A percentile compares a stretch with the other conserved stretches of the same genome.
Conservation (phyloP, 805 yeast genomes). For the Candida arabinofermentans region DNA sequence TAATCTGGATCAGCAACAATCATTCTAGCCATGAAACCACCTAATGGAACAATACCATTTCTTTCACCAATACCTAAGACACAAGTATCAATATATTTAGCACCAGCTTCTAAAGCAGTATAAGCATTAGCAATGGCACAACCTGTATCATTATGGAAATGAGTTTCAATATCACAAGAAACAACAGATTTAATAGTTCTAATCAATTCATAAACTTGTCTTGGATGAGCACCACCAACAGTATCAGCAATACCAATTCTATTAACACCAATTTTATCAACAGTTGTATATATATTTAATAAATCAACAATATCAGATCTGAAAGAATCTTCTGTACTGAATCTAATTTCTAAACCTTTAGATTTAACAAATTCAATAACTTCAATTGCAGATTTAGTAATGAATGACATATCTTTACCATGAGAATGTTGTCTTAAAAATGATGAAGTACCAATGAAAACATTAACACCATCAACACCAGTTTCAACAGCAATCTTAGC, state of each 20-base stretch:
- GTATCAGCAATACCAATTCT: conserved; percentile 64
- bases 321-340: conserved; percentile 56
- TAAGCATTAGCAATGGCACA: conserved; percentile 63
- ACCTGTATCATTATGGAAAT: conserved; percentile 62
- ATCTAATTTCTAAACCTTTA: conserved; percentile 56
- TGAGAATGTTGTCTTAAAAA: conserved; percentile 53
- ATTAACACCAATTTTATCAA: conserved; percentile 57
- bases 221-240: conserved; percentile 61
- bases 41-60: conserved; percentile 59
- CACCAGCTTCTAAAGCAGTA: conserved; percentile 61
- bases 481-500: conserved; percentile 59
- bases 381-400: conserved; percentile 53
- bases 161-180: conserved; percentile 56
- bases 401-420: conserved; percentile 59
- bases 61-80: conserved; percentile 62
- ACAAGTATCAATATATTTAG: conserved; percentile 53
- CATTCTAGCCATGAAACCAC: conserved; percentile 63
- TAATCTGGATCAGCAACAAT: conserved; percentile 58
- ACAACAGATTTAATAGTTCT: conserved; percentile 55
- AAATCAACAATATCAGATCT: conserved; percentile 58
- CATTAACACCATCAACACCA: conserved; percentile 61
- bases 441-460: conserved; percentile 57
- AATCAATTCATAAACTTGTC: conserved; percentile 59
- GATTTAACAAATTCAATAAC: conserved; percentile 59
- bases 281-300: conserved; percentile 55